These are phyloP conservation scores for Cylindrotheca closterium DNA, from an alignment of 108 stramenopile species.

Conservation along the genomic window DNA sequence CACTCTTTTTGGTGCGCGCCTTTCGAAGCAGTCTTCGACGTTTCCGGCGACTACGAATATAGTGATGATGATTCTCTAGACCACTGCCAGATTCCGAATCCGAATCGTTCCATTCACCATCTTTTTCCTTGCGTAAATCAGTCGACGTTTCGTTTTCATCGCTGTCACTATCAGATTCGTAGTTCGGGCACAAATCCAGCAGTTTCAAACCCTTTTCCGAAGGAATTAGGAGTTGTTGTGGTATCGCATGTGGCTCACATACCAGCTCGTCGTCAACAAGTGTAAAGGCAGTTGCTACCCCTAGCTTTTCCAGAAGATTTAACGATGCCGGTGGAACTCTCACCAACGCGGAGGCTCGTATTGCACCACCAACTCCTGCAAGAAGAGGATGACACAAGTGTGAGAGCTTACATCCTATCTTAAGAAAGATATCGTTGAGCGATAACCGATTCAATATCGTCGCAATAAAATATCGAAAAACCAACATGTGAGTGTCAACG, in stretches of 20 bases:
- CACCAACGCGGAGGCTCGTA: constrained; percentile 14
- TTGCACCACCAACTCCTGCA: constrained; percentile 8
- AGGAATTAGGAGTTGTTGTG: constrained; percentile 87
- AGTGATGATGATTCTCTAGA: constrained; percentile 19
- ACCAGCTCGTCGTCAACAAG: constrained; percentile 87
- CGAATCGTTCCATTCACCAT: constrained; percentile 30
- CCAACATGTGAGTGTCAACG: constrained; percentile 21
- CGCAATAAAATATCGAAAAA: constrained; percentile 62
- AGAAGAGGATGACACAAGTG: background rate
- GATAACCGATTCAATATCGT: constrained; percentile 56
- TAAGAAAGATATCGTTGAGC: constrained; percentile 21
- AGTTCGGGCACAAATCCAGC: constrained; percentile 74
- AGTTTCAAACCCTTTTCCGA: constrained; percentile 80
- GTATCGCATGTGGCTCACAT: constrained; percentile 76
- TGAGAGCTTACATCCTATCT: background rate
- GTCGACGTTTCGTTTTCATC: constrained; percentile 12
- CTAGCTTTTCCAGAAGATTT: constrained; percentile 76
- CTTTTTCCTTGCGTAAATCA: constrained; percentile 10
- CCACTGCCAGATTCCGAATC: constrained; percentile 41
- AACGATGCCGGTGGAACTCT: constrained; percentile 71
- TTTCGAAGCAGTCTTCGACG: constrained; percentile 25
- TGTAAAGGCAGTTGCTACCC: constrained; percentile 71
- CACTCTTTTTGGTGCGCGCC: constrained; percentile 2
- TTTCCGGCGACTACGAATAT: constrained; percentile 21
- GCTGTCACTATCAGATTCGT: constrained; percentile 53